Base-by-base conservation (phyloP, 768 basidiomycete genomes). In the Pisolithus sp. region DNA sequence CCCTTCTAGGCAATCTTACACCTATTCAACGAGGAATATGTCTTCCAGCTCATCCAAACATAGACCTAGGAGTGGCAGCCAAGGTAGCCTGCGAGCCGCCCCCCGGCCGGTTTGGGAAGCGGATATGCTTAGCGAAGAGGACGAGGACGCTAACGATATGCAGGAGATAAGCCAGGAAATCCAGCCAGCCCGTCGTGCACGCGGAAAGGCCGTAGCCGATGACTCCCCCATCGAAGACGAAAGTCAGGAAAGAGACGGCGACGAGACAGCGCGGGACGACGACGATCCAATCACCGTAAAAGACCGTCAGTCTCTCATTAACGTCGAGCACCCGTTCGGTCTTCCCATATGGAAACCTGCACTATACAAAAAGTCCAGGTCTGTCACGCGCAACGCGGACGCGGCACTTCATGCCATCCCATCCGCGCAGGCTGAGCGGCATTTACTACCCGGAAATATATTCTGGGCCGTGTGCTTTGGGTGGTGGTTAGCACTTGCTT, bases 311-410 rank as follows among this genome's bases (percentile, higher is more conserved):
- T 96, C 94, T 40, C 87, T 96, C 60, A 96, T 98, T 66, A 99
- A 99, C 71, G 94, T 96, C 64, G 91, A 95, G 64, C 96, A 99
- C 68, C 96, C 96, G 13, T 99, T 99, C 68, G 96, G 96, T 75
- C 77, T 99, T 53, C 95, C 92, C 37, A 97, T 99, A 65, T 99
- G 96, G 96, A 99, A 99, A 68, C 96, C 96, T 20, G 96, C 96
- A 0, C 70, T 99, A 52, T 99, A 99, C 82, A 93, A 94, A 71
- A 99, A 99, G 67, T 88, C 89, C 30, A 86, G 96, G 30, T 91
- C 94, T 2, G 90, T 99, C 60, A 97, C 94, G 46, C 90, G 95
- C 47, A 82, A 93, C 71, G 96, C 96, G 36, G 96, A 99, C 68
- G 84, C 89, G 53, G 96, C 89, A 0, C 80, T 99, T 4, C 96